Evolutionary conservation across 2,329 filamentous ascomycete genomes (phyloP).

Genomic region (Cladophialophora psammophila): DNA sequence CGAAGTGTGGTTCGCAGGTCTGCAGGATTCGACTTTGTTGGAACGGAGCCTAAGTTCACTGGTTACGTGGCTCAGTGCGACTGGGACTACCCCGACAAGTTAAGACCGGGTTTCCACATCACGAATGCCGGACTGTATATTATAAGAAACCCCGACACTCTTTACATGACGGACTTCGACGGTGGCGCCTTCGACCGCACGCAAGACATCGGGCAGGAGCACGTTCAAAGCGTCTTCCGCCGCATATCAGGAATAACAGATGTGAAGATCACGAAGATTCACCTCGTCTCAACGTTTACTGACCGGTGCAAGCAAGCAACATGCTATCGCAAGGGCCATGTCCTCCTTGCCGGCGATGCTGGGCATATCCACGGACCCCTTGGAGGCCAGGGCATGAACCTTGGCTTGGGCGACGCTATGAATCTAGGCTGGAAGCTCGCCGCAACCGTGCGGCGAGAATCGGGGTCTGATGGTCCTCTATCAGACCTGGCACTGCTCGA

Average conservation of each 20-base stretch:
- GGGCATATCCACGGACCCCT: slow-evolving; percentile 46
- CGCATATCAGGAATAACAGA: slow-evolving; percentile 27
- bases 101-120: slow-evolving; percentile 40
- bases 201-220: slow-evolving; percentile 39
- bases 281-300: slow-evolving; percentile 27
- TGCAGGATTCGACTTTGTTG: slow-evolving; percentile 48
- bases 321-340: slow-evolving; percentile 42
- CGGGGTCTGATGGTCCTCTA: slow-evolving; percentile 8
- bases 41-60: slow-evolving; percentile 49
- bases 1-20: slow-evolving; percentile 49
- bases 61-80: slow-evolving; percentile 47
- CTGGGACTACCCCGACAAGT: slow-evolving; percentile 44
- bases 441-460: slow-evolving; percentile 39
- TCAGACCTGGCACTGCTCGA: slow-evolving; percentile 39
- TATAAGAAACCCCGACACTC: slow-evolving; percentile 36
- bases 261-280: slow-evolving; percentile 24
- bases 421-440: slow-evolving; percentile 49
- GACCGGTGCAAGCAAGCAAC: slow-evolving; percentile 27
- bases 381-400: slow-evolving; percentile 47
- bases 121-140: slow-evolving; percentile 44
- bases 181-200: slow-evolving; percentile 20
- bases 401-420: slow-evolving; percentile 46
- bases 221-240: slow-evolving; percentile 35
- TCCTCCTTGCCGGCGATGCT: slow-evolving; percentile 48
- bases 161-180: slow-evolving; percentile 39